Conservation (phyloP, 2,329 filamentous ascomycete genomes). For the Neocucurbitaria cava region DNA sequence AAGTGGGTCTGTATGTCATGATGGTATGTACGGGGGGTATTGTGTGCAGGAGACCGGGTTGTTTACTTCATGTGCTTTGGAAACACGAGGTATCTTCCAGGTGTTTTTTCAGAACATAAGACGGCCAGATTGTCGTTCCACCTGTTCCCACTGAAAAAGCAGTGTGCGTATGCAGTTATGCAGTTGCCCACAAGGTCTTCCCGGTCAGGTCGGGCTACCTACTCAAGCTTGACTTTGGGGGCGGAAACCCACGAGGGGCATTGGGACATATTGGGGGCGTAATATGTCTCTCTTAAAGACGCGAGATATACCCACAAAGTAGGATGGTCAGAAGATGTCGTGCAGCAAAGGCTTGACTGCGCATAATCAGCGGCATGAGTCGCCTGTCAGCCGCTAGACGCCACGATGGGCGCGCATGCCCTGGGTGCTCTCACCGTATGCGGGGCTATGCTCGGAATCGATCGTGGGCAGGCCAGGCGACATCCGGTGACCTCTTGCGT, state of each 20-base stretch:
- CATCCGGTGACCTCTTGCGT: conserved; percentile 17
- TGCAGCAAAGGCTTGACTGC: conserved; percentile 8
- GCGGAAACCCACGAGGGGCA: background rate
- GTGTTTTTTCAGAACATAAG: background rate
- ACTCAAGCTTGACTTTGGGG: background rate
- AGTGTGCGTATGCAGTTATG: background rate
- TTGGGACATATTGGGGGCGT: background rate
- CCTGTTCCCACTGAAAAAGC: too few relatives aligned
- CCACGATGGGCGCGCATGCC: conserved; percentile 13
- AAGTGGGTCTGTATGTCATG: background rate
- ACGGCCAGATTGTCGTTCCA: background rate
- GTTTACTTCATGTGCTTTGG: background rate
- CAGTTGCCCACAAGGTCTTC: background rate
- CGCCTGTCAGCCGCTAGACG: conserved; percentile 17
- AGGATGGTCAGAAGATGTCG: conserved; percentile 15
- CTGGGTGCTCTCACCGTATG: conserved; percentile 14
- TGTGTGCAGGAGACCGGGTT: background rate
- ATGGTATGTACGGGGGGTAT: background rate
- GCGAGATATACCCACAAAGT: background rate
- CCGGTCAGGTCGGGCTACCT: background rate
- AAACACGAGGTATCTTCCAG: background rate
- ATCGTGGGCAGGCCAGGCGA: conserved; percentile 7
- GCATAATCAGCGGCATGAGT: conserved; percentile 12
- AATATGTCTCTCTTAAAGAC: background rate
- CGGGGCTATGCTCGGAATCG: conserved; percentile 19